These are phyloP conservation scores for Bipolaris bicolor DNA, from an alignment of 2,329 filamentous ascomycete genomes.

Conservation along the genomic window DNA sequence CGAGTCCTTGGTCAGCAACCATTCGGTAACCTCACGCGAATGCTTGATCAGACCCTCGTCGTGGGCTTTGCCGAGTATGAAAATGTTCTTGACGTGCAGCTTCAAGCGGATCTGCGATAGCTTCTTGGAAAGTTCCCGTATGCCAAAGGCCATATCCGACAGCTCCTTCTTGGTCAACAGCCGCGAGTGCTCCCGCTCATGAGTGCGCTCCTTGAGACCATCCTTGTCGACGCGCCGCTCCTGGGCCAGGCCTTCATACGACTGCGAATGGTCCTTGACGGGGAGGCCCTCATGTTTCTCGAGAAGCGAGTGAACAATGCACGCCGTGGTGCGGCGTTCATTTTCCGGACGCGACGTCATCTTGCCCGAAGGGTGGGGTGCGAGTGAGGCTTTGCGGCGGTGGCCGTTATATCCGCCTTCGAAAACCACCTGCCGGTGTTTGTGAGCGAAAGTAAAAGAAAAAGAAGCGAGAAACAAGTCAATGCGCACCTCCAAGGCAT, in stretches of 20 bases:
- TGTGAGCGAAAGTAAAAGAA: constrained; percentile 1
- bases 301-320: constrained; percentile 67
- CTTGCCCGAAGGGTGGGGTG: constrained; percentile 43
- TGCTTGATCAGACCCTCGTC: constrained; percentile 79
- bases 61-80: constrained; percentile 90
- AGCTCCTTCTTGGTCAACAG: constrained; percentile 93
- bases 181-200: constrained; percentile 63
- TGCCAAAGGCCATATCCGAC: constrained; percentile 95
- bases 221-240: constrained; percentile 54
- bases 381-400: constrained; percentile 67
- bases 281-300: constrained; percentile 51
- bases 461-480: background rate
- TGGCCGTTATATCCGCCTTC: constrained; percentile 56
- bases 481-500: constrained; percentile 50
- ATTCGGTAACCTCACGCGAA: constrained; percentile 76
- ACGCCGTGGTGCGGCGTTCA: constrained; percentile 57
- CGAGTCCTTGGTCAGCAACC: constrained; percentile 76
- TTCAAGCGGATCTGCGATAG: constrained; percentile 82
- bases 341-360: constrained; percentile 43
- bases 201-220: constrained; percentile 37
- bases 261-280: constrained; percentile 28
- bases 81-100: constrained; percentile 80
- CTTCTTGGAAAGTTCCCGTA: constrained; percentile 85
- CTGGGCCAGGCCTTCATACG: constrained; percentile 43
- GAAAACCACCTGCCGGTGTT: constrained; percentile 60